Evolutionary conservation across 345 rosid species (phyloP), one percentile per base, ranked within the genome.

Genomic region (Aquilaria malaccensis): DNA sequence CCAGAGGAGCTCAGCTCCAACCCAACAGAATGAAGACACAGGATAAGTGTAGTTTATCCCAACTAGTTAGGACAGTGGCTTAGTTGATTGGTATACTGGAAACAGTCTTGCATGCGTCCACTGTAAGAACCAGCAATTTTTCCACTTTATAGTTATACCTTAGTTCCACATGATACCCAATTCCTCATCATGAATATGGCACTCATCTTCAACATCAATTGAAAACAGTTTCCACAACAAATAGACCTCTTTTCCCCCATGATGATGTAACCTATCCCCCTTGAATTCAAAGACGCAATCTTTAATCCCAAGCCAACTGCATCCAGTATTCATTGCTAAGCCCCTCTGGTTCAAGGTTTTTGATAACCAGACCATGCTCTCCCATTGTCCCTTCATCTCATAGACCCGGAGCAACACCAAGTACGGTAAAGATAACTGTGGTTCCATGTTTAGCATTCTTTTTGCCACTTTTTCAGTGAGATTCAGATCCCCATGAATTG

Each of bases 361-460:
- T 74, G 72, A 69, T 48, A 86, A 60, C 63, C 72, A 74, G 55
- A 83, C 81, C 59, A 84, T 58, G 30, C 70, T 72, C 65, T 86
- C 97, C 97, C 94, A 86, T 48, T 70, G 72, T 45, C 81, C 80
- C 67, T 78, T 76, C 75, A 57, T 79, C 67, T 84, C 86, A 55
- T 83, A 91, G 52, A 71, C 59, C 59, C 71, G 70, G 59, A 71
- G 64, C 78, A 91, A 67, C 60, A 83, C 67, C 12, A 75, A 50
- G 67, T 76, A 85, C 7, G 91, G 79, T 62, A 78, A 53, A 50
- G 70, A 55, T 6, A 86, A 81, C 43, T 65, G 62, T 22, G 83
- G 82, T 46, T 79, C 70, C 43, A 70, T 43, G 7, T 70, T 79
- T 55, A 80, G 67, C 78, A 88, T 76, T 67, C 61, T 75, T 71